Conservation (phyloP, 2,329 filamentous ascomycete species). For the Xenoacremonium recifei region DNA sequence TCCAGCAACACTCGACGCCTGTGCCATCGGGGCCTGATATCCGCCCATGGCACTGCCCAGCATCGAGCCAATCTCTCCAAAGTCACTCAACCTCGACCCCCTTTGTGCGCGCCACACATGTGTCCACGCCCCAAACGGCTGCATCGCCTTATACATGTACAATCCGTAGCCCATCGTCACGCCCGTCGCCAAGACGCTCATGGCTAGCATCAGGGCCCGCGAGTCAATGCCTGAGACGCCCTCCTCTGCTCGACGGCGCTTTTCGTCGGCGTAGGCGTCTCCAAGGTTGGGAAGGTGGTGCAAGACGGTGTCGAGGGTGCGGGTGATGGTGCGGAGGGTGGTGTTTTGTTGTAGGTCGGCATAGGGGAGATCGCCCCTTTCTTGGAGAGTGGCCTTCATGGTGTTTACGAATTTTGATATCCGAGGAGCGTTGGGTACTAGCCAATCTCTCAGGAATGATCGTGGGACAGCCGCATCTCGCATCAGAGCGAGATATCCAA, state of each 20-base stretch:
- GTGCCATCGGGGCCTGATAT: conserved; percentile 14
- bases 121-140: conserved; percentile 43
- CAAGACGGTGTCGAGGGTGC: conserved; percentile 34
- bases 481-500: conserved; percentile 78
- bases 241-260: conserved; percentile 35
- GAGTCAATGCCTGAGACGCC: conserved; percentile 32
- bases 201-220: conserved; percentile 29
- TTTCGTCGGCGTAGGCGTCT: conserved; percentile 34
- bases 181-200: conserved; percentile 36
- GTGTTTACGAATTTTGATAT: conserved; percentile 32
- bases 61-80: conserved; percentile 48
- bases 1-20: conserved; percentile 9
- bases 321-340: conserved; percentile 23
- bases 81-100: conserved; percentile 36
- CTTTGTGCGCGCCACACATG: conserved; percentile 41
- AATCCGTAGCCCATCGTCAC: conserved; percentile 39
- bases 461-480: conserved; percentile 48
- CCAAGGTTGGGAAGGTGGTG: conserved; percentile 35
- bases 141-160: conserved; percentile 38
- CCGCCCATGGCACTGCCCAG: conserved; percentile 35
- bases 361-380: conserved; percentile 27
- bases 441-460: conserved; percentile 40
- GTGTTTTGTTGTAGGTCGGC: conserved; percentile 17
- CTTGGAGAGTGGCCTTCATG: conserved; percentile 23
- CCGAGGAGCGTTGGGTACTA: conserved; percentile 30